These are phyloP conservation scores for Amanita molliuscula DNA, from an alignment of 768 basidiomycete species.

Conservation along the genomic window DNA sequence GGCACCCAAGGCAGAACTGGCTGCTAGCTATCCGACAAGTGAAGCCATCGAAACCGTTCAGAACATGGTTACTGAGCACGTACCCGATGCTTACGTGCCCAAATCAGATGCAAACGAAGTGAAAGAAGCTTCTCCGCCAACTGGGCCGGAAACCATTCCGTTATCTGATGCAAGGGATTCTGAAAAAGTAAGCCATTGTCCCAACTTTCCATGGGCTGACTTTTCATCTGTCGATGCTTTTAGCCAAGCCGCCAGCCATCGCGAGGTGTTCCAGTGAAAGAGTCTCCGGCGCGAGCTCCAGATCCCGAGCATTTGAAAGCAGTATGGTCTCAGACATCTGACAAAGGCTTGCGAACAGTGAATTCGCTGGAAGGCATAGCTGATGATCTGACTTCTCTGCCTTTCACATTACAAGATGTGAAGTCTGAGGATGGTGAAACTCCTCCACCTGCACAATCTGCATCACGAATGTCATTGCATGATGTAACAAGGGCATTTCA, in stretches of 20 bases:
- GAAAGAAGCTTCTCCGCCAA: constrained; percentile 5
- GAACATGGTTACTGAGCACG: too few species aligned
- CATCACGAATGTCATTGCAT: constrained; percentile 65
- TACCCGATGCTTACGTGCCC: neutral
- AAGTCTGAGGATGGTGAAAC: constrained; percentile 82
- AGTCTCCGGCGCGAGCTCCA: constrained; percentile 56
- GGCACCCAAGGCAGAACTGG: constrained; percentile 5
- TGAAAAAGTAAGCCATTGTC: constrained; percentile 1
- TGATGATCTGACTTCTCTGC: constrained; percentile 71
- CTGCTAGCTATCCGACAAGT: neutral
- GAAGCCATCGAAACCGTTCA: constrained; percentile 2
- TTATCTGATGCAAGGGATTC: constrained; percentile 33
- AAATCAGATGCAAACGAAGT: neutral
- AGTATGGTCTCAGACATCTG: constrained; percentile 73
- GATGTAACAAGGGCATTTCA: constrained; percentile 86
- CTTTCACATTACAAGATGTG: constrained; percentile 75
- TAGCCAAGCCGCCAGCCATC: constrained; percentile 35
- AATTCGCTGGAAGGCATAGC: constrained; percentile 82
- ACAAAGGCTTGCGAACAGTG: constrained; percentile 52
- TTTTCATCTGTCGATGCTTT: neutral
- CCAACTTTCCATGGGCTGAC: neutral
- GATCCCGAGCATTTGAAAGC: constrained; percentile 82
- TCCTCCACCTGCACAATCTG: constrained; percentile 50
- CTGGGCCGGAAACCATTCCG: constrained; percentile 16
- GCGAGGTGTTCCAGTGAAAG: constrained; percentile 49